Evolutionary conservation across 495 filamentous ascomycete genomes (phyloP).

Genomic region (Penicillium angulare): DNA sequence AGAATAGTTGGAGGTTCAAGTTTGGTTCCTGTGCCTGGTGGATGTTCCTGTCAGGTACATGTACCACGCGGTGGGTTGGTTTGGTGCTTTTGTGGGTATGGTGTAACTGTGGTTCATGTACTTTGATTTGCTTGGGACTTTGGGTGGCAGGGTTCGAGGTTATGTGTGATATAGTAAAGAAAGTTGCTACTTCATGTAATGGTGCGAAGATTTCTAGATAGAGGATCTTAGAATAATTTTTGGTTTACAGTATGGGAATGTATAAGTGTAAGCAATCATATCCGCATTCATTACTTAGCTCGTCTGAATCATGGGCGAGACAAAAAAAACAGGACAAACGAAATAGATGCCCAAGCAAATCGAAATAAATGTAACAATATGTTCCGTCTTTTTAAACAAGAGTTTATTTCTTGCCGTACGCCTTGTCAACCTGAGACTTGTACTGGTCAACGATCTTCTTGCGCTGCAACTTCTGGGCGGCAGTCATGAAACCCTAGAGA

Average conservation of each 20-base stretch:
- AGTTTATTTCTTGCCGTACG: slow-evolving; percentile 47
- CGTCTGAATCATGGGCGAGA: slow-evolving; percentile 19
- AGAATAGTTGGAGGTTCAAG: slow-evolving; percentile 6
- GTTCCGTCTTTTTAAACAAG: not conserved
- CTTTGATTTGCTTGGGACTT: slow-evolving; percentile 11
- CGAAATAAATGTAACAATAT: slow-evolving; percentile 14
- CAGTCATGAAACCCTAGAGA: slow-evolving; percentile 51
- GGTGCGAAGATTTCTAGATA: too few relatives aligned
- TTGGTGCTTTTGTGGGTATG: not conserved
- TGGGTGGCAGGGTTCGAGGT: not conserved
- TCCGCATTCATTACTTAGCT: slow-evolving; percentile 21
- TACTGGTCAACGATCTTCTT: slow-evolving; percentile 51
- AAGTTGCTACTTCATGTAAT: too few relatives aligned
- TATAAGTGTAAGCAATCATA: too few relatives aligned
- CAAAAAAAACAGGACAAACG: slow-evolving; percentile 13
- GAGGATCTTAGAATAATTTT: too few relatives aligned
- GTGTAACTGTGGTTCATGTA: slow-evolving; percentile 22
- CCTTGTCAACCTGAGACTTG: slow-evolving; percentile 46
- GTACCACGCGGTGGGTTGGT: slow-evolving; percentile 12
- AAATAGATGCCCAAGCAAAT: too few relatives aligned
- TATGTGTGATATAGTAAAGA: not conserved
- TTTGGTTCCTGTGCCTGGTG: not conserved
- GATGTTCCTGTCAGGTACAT: slow-evolving; percentile 12
- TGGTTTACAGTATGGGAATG: too few relatives aligned
- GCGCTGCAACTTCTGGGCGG: slow-evolving; percentile 56